These are phyloP conservation scores for Scleroderma citrinum DNA, from an alignment of 768 basidiomycete genomes.

Conservation along the genomic window DNA sequence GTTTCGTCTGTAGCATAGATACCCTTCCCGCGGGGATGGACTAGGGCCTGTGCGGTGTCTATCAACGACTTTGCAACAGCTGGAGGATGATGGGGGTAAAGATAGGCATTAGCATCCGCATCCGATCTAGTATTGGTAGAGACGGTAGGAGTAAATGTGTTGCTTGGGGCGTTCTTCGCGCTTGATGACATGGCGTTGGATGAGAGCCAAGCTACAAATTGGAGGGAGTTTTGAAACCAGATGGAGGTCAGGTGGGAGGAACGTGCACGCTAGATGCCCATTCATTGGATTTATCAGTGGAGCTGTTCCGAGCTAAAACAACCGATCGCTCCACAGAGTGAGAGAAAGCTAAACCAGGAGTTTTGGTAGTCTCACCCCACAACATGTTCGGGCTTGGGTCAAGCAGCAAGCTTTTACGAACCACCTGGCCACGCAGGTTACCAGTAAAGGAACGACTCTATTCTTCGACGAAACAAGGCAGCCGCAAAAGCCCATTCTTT, in stretches of 20 bases:
- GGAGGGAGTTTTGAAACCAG: neutral
- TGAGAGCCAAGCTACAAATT: neutral
- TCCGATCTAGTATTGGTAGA: conserved; percentile 3
- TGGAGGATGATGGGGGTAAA: conserved; percentile 37
- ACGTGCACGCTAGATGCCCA: neutral
- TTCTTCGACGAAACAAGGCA: neutral
- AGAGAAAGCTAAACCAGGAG: too few species aligned
- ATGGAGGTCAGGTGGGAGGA: neutral
- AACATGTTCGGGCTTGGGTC: neutral
- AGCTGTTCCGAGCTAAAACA: too few species aligned
- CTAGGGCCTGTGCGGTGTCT: conserved; percentile 37
- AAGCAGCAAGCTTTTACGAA: neutral
- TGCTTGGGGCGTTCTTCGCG: conserved; percentile 19
- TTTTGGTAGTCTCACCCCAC: neutral
- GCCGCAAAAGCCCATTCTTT: neutral
- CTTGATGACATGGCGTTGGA: conserved; percentile 15
- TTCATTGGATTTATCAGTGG: too few species aligned
- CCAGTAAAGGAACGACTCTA: neutral
- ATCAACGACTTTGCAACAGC: conserved; percentile 39
- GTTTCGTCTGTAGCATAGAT: conserved; percentile 52
- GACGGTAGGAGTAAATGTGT: conserved; percentile 27
- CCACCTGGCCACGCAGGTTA: neutral
- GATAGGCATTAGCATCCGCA: conserved; percentile 20
- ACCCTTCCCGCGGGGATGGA: conserved; percentile 44
- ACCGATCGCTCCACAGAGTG: too few species aligned